Percentiles rank a stretch among this genome's conserved stretches.
These are phyloP conservation scores for Cyclostephanos invisitatus DNA, from an alignment of 108 stramenopile species.

Conservation along the genomic window DNA sequence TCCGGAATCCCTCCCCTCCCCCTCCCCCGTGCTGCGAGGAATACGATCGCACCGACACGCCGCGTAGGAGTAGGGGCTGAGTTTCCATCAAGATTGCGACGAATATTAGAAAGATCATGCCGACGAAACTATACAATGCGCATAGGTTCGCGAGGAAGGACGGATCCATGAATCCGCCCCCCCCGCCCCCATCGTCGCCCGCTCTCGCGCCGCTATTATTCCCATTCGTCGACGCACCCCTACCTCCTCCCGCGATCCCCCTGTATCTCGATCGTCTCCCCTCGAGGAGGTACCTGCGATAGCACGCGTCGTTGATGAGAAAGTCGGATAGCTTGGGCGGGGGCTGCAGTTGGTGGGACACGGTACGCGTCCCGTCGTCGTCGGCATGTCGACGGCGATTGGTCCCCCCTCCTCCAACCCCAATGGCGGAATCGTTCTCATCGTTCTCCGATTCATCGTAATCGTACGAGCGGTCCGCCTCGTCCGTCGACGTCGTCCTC, in stretches of 20 bases:
- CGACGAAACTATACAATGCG: constrained; percentile 32
- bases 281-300: constrained; percentile 29
- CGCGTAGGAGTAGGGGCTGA: constrained; percentile 37
- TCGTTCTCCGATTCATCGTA: not conserved
- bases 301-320: constrained; percentile 38
- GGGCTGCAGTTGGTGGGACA: too few species aligned
- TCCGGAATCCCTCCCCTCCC: constrained; percentile 38
- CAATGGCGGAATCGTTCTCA: too few species aligned
- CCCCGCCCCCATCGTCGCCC: not conserved
- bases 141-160: constrained; percentile 41
- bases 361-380: too few species aligned
- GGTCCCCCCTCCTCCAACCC: too few species aligned
- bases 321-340: constrained; percentile 42
- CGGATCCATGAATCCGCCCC: constrained; percentile 17
- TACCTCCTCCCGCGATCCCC: constrained; percentile 25
- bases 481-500: too few species aligned
- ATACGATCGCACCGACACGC: constrained; percentile 24
- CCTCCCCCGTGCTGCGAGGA: not conserved
- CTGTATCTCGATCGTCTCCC: constrained; percentile 21
- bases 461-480: too few species aligned
- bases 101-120: constrained; percentile 46
- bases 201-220: not conserved
- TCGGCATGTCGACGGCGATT: constrained; percentile 3
- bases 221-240: too few species aligned
- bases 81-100: constrained; percentile 38